These are phyloP conservation scores for Brettanomyces custersianus DNA, from an alignment of 805 yeast genomes.

Conservation along the genomic window DNA sequence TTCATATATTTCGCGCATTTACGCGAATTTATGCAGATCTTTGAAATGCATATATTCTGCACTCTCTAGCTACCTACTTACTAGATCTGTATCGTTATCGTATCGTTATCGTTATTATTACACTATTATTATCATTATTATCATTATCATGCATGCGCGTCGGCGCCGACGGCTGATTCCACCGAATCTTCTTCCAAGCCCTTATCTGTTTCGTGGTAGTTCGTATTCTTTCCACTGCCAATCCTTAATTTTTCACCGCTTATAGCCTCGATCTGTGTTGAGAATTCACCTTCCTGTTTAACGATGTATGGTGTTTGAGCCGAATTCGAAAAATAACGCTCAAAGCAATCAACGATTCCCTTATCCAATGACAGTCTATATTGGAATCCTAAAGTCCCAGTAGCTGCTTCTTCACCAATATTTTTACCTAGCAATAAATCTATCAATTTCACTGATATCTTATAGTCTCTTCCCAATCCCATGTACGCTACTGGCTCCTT, in stretches of 20 bases:
- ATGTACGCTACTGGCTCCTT: not conserved
- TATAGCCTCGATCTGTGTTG: not conserved
- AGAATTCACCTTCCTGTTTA: not conserved
- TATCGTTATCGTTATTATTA: no score
- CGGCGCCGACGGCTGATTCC: no score
- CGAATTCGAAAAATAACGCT: not conserved
- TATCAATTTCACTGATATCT: constrained; percentile 1
- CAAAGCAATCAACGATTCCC: constrained; percentile 1
- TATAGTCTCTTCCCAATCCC: not conserved
- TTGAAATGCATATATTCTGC: no score
- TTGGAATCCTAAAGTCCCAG: not conserved
- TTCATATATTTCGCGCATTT: no score
- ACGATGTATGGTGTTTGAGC: not conserved
- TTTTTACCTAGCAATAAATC: not conserved
- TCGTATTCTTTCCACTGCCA: no score
- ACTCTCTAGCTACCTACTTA: no score
- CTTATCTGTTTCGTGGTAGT: no score
- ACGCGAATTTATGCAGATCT: no score
- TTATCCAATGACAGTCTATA: not conserved
- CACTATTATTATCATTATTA: no score
- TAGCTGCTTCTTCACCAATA: not conserved
- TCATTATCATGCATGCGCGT: no score
- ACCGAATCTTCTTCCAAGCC: no score
- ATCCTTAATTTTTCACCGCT: not conserved
- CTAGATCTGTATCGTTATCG: no score